Percentiles rank a stretch among this genome's conserved stretches.
Evolutionary conservation across 768 basidiomycete species (phyloP).

Genomic region (Macrolepiota albuminosa): DNA sequence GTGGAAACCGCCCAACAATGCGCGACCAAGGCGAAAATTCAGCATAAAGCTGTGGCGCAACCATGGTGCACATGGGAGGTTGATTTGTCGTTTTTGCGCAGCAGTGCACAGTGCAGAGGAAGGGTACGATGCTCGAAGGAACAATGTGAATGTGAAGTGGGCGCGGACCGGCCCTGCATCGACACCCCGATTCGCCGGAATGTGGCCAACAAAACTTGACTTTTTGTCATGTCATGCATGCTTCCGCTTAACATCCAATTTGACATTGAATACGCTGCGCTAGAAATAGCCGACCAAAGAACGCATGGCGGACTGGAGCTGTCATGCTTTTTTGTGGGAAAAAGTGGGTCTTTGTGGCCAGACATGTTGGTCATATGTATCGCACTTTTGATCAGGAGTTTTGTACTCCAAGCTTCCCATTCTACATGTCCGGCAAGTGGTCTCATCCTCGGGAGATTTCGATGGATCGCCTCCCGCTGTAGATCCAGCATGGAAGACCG

Average conservation of each 20-base stretch:
- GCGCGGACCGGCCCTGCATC: not conserved
- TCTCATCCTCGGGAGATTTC: not conserved
- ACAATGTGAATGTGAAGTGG: not conserved
- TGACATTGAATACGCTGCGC: no score
- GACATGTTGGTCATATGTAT: not conserved
- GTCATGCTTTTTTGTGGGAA: not conserved
- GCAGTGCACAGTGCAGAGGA: not conserved
- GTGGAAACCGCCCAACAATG: no score
- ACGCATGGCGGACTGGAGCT: not conserved
- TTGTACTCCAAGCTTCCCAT: not conserved
- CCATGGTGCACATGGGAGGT: not conserved
- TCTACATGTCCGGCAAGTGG: not conserved
- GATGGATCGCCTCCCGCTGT: not conserved
- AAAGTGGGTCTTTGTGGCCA: not conserved
- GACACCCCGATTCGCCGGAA: not conserved
- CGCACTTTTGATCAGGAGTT: not conserved
- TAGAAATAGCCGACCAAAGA: not conserved
- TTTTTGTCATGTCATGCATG: not conserved
- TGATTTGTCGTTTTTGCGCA: not conserved
- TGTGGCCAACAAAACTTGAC: not conserved
- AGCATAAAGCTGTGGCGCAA: conserved; percentile 13
- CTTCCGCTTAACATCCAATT: not conserved
- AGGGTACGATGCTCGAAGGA: not conserved
- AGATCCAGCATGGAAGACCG: conserved; percentile 10
- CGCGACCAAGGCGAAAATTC: not conserved